These are phyloP conservation scores for Uromyces viciae-fabae DNA, from an alignment of 1,284 basidiomycete genomes.

Conservation along the genomic window DNA sequence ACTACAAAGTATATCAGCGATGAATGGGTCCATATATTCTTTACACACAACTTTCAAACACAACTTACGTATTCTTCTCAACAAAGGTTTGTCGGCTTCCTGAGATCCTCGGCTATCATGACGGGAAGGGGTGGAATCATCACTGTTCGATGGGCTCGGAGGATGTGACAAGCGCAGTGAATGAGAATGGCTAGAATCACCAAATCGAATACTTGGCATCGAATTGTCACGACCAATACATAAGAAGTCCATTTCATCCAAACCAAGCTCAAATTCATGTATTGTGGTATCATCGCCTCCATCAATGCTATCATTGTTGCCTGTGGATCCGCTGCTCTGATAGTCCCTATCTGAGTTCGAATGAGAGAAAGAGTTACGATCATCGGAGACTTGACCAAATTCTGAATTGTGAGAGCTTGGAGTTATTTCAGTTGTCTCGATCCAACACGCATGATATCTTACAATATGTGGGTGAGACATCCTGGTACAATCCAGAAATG, in stretches of 20 bases:
- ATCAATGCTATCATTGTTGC: constrained; percentile 9
- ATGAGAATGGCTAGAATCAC: constrained; percentile 22
- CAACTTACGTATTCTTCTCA: constrained; percentile 32
- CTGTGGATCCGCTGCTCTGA: constrained; percentile 8
- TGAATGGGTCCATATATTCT: neutral
- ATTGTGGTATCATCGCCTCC: constrained; percentile 25
- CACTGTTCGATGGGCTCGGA: neutral
- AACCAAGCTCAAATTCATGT: constrained; percentile 30
- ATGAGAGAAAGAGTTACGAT: neutral
- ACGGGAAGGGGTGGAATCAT: neutral
- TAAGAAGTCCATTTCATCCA: constrained; percentile 39
- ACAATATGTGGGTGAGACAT: constrained; percentile 44
- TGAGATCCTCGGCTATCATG: neutral
- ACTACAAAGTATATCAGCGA: constrained; percentile 18
- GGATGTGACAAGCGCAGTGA: neutral
- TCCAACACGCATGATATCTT: constrained; percentile 42
- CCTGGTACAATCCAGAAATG: neutral
- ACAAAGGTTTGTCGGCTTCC: neutral
- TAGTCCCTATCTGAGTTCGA: neutral
- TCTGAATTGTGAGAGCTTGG: constrained; percentile 25
- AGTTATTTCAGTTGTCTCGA: constrained; percentile 8
- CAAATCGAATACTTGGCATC: constrained; percentile 42
- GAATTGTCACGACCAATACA: constrained; percentile 22
- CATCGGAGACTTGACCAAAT: constrained; percentile 25
- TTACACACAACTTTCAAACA: neutral